Evolutionary conservation across 768 basidiomycete species (phyloP), one percentile per base, ranked within the genome.

Genomic region (Hericium alpestre): DNA sequence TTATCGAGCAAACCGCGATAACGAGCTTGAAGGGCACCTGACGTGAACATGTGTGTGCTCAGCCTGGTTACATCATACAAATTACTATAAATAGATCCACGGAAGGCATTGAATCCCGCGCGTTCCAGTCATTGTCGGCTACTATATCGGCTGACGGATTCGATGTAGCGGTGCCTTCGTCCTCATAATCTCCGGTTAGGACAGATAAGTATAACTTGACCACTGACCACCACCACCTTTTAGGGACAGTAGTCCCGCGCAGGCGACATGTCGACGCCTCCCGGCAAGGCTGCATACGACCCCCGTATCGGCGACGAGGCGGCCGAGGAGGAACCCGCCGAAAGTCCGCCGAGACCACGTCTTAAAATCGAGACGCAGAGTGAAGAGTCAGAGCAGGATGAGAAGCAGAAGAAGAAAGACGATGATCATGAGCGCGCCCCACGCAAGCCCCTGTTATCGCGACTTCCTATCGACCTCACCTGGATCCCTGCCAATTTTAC

Each of bases 401-500:
- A 55, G 23, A 53, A 56, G 15, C 57, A 23, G 38, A 57, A 41
- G 3, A 47, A 37, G 15, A 56, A 51, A 18, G 37, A 41, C 25
- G 15, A n/a, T 37, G 57, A 16, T 13, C 53, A n/a, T 38, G 25
- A 15, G 3, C 22, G 15, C 46, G 32, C 55, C 23, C 40, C 27
- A 15, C 48, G 47, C 32, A 39, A 38, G 39, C 32, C 32, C 32
- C 32, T 32, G 32, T 32, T 32, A 32, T 32, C 32, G 32, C 32
- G 32, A 10, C 23, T 57, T 73, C 77, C 76, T 0, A 9, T 59
- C 20, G 53, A 63, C 54, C 59, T 81, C 38, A 66, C 68, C 37
- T 89, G 86, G 87, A 77, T 86, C 20, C 72, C 75, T 1, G 71
- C 68, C 15, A 86, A 83, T 57, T 77, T 72, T 67, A 79, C 70